Evolutionary conservation across 2,329 filamentous ascomycete genomes (phyloP).

Genomic region (Aspergillus unguis): DNA sequence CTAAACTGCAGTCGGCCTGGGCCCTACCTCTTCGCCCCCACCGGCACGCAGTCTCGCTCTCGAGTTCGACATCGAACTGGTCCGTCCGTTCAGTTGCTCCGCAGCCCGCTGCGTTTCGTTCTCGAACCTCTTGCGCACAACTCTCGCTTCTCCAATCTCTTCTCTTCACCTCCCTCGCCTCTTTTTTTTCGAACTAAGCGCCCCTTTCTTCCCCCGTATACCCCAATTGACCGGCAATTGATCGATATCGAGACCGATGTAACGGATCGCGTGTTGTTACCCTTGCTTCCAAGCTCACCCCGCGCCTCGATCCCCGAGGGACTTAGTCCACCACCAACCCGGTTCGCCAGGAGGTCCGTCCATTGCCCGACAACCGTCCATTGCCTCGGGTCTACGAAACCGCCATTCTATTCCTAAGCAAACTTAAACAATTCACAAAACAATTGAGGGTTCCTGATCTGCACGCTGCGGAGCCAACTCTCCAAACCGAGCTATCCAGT

Average conservation of each 20-base stretch:
- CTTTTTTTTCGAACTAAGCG: neutral
- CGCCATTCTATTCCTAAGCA: neutral
- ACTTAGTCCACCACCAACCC: conserved; percentile 8
- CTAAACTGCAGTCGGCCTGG: conserved; percentile 12
- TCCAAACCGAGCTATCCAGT: neutral
- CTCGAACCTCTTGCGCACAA: conserved; percentile 7
- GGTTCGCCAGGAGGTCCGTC: conserved; percentile 10
- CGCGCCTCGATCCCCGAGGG: conserved; percentile 14
- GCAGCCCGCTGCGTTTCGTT: conserved; percentile 4
- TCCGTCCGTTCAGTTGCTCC: conserved; percentile 1
- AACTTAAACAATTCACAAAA: neutral
- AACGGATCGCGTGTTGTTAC: conserved; percentile 23
- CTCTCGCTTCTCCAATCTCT: conserved; percentile 3
- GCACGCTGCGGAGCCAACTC: neutral
- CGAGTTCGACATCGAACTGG: conserved; percentile 1
- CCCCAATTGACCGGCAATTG: conserved; percentile 15
- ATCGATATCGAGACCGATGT: conserved; percentile 23
- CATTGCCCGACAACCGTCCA: conserved; percentile 9
- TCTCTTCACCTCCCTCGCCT: conserved; percentile 4
- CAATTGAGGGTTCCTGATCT: neutral
- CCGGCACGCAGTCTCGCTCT: conserved; percentile 9
- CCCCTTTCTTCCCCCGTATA: conserved; percentile 3
- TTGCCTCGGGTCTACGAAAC: conserved; percentile 4
- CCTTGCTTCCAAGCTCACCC: conserved; percentile 21
- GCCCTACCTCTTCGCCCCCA: conserved; percentile 6